A percentile compares a stretch with the other conserved stretches of the same genome.
phyloP scores from a whole-genome alignment of 441 rosid species.

The Arabidopsis lyrata region DNA sequence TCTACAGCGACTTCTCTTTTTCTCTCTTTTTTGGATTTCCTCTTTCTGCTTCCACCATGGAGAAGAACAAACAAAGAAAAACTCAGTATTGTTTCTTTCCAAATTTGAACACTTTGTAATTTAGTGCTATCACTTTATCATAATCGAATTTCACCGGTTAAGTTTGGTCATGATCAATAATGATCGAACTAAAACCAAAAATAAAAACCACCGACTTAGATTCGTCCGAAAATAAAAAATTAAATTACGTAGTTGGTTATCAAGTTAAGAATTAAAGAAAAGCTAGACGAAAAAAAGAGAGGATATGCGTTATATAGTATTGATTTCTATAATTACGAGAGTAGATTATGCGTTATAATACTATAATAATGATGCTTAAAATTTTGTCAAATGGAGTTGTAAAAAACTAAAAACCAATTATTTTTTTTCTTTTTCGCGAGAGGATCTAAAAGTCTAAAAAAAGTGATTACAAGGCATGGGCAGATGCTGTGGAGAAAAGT shows the following conservation, averaged over 20 bases:
- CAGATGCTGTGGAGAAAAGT: conserved; percentile 41
- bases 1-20: conserved; percentile 38
- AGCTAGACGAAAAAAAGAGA: background rate
- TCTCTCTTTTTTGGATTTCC: conserved; percentile 2
- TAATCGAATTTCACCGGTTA: background rate
- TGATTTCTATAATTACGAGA: background rate
- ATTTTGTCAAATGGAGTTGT: background rate
- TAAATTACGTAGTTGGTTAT: background rate
- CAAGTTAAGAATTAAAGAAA: background rate
- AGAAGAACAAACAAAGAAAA: conserved; percentile 33
- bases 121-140: background rate
- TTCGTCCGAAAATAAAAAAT: background rate
- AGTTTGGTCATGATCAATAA: background rate
- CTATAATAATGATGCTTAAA: background rate
- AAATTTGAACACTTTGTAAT: conserved; percentile 28
- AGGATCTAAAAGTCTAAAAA: conserved; percentile 34
- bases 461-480: conserved; percentile 45
- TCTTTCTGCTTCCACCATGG: conserved; percentile 33
- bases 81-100: conserved; percentile 20
- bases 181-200: background rate
- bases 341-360: background rate
- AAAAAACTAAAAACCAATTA: background rate
- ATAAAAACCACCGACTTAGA: background rate
- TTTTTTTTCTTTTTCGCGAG: background rate
- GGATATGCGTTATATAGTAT: background rate